Conservation (phyloP, 164 flowering plant genomes). For the Cinnamomum micranthum region DNA sequence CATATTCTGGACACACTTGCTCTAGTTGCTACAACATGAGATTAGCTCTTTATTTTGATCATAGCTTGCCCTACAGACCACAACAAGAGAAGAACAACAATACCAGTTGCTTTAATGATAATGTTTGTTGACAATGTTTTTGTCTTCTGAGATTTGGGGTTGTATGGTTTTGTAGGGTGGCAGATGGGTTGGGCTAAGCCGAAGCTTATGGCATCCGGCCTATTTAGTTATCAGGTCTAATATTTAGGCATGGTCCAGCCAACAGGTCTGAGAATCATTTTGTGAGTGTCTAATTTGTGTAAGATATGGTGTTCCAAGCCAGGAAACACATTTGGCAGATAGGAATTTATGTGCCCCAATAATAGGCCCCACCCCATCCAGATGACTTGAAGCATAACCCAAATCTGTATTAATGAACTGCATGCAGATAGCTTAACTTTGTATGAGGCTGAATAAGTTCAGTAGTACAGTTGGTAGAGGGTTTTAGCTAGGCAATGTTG, state of each 20-base stretch:
- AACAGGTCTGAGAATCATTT: no score
- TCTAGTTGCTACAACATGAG: not conserved
- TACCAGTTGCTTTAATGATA: not conserved
- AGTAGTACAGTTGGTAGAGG: not conserved
- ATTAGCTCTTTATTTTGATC: not conserved
- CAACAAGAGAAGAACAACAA: not conserved
- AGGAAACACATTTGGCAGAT: no score
- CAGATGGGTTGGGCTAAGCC: no score
- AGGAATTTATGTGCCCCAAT: no score
- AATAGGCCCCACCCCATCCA: no score
- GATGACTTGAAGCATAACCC: no score
- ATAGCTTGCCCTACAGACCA: not conserved
- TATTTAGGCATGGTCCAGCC: no score
- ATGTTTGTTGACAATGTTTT: not conserved
- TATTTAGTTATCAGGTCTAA: no score
- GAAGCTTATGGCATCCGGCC: no score
- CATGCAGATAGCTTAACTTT: not conserved
- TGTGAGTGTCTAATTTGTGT: no score
- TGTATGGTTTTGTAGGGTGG: not conserved
- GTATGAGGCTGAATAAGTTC: not conserved
- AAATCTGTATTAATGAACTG: not conserved
- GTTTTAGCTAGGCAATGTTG: not conserved
- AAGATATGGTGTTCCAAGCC: no score
- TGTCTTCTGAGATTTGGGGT: not conserved
- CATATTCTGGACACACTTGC: not conserved